A percentile compares a stretch with the other conserved stretches of the same genome.
Evolutionary conservation across 345 rosid genomes (phyloP).

Genomic region (Gossypium bickii): DNA sequence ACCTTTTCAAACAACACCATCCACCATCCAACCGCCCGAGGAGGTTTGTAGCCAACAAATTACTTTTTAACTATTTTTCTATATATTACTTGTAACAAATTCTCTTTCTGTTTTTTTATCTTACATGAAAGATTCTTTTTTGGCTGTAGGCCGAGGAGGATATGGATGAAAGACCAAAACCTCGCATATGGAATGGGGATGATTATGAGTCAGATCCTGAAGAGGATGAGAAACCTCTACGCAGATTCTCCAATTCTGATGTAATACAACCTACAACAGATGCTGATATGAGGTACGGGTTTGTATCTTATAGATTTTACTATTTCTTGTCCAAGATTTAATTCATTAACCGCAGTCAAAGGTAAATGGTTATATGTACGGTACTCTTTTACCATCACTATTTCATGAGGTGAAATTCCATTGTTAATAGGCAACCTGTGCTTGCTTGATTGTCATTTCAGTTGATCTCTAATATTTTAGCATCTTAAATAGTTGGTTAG

Average conservation of each 20-base stretch:
- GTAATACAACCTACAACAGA: conserved; percentile 30
- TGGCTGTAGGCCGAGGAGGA: conserved; percentile 54
- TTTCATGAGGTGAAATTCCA: neutral
- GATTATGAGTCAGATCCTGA: conserved; percentile 75
- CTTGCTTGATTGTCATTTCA: neutral
- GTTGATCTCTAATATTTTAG: neutral
- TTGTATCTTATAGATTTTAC: neutral
- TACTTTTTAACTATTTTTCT: neutral
- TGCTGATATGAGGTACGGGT: conserved; percentile 42
- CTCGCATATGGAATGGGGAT: conserved; percentile 82
- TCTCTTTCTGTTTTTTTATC: neutral
- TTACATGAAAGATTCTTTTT: conserved; percentile 4
- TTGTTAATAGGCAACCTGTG: neutral
- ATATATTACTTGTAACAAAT: neutral
- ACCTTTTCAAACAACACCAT: conserved; percentile 54
- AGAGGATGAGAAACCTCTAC: conserved; percentile 51
- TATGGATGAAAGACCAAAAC: conserved; percentile 63
- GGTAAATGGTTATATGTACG: neutral
- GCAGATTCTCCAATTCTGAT: conserved; percentile 31
- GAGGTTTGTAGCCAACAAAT: conserved; percentile 41
- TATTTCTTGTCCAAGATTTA: neutral
- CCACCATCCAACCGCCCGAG: conserved; percentile 46
- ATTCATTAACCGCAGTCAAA: neutral
- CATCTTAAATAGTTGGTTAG: neutral
- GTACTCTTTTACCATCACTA: conserved; percentile 4